These are phyloP conservation scores for Diaporthe batatas DNA, from an alignment of 2,329 filamentous ascomycete species.

Conservation along the genomic window DNA sequence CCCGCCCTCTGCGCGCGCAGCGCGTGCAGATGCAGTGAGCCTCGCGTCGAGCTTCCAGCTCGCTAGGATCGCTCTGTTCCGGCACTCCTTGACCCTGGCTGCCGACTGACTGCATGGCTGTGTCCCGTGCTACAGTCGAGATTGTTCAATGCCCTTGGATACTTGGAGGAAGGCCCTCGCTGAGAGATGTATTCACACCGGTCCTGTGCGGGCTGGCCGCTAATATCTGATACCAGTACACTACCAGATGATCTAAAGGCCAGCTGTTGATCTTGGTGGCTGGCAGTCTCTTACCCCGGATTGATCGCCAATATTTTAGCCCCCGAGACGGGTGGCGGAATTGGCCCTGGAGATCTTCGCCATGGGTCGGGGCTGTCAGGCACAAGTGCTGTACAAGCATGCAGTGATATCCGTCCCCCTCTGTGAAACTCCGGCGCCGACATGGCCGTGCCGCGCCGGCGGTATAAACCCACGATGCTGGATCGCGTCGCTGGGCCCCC, in stretches of 20 bases:
- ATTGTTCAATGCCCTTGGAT: neutral
- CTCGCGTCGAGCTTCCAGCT: conserved; percentile 9
- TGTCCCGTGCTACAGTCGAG: neutral
- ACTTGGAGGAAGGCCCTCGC: neutral
- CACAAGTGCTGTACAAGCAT: conserved; percentile 1
- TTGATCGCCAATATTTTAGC: conserved; percentile 29
- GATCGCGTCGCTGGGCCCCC: neutral
- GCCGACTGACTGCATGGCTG: neutral
- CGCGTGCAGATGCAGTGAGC: conserved; percentile 17
- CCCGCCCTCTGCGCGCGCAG: neutral
- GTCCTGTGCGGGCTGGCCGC: neutral
- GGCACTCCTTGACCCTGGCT: neutral
- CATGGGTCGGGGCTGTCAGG: neutral
- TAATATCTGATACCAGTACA: conserved; percentile 5
- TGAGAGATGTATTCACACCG: neutral
- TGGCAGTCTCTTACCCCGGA: conserved; percentile 10
- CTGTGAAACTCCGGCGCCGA: conserved; percentile 26
- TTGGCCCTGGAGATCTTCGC: conserved; percentile 15
- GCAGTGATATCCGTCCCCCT: conserved; percentile 6
- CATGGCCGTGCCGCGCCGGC: neutral
- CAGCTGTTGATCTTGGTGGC: conserved; percentile 11
- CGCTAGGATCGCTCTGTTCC: neutral
- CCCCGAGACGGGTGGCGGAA: neutral
- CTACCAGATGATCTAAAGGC: neutral
- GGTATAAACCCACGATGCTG: conserved; percentile 11